Evolutionary conservation across 2,329 filamentous ascomycete species (phyloP).

Genomic region (Penicillium sp.): DNA sequence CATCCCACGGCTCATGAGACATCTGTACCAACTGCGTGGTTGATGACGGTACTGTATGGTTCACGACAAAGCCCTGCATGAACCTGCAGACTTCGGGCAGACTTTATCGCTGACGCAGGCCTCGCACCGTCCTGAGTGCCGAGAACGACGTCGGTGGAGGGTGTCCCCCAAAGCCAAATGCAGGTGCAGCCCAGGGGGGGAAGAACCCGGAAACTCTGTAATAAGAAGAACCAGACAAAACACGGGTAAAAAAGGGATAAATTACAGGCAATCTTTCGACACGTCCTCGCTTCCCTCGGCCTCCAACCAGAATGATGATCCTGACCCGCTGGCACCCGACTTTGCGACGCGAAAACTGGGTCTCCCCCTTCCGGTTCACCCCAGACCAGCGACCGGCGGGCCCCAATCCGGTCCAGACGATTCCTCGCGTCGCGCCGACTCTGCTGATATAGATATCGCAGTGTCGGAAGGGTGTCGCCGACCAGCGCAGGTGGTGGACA

Average conservation of each 20-base stretch:
- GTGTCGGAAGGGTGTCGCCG: background rate
- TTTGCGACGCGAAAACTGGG: conserved; percentile 6
- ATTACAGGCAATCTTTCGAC: conserved; percentile 7
- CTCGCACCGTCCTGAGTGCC: background rate
- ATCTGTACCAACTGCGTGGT: too few species aligned
- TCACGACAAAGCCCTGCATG: background rate
- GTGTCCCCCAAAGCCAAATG: background rate
- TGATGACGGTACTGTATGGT: too few species aligned
- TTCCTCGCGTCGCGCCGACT: background rate
- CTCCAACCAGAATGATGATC: conserved; percentile 15
- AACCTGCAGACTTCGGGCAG: background rate
- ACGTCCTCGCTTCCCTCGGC: conserved; percentile 17
- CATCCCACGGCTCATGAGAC: too few species aligned
- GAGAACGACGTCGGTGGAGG: background rate
- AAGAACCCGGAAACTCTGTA: too few species aligned
- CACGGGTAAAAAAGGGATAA: conserved; percentile 1
- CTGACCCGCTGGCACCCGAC: conserved; percentile 20
- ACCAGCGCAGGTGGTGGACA: conserved; percentile 1
- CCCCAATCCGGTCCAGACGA: conserved; percentile 1
- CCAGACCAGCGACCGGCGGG: conserved; percentile 9
- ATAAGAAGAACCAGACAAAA: background rate
- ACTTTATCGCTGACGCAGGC: conserved; percentile 3
- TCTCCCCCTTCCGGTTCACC: conserved; percentile 12
- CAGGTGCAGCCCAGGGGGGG: too few species aligned
- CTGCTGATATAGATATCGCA: background rate